Conservation (phyloP, 2,329 filamentous ascomycete species). For the Trichoderma sp. region DNA sequence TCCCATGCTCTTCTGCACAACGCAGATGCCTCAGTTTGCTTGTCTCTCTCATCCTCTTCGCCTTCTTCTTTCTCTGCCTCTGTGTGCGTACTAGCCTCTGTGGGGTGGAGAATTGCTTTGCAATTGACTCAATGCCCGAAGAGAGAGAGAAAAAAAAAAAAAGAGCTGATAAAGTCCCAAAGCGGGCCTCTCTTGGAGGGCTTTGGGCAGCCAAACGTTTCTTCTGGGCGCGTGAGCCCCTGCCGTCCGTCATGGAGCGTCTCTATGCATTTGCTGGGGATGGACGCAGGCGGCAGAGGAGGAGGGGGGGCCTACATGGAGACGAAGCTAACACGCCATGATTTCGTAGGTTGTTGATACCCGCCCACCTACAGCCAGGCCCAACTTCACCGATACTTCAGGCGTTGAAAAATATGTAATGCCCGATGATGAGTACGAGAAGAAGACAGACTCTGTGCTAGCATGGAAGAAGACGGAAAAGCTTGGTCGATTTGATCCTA, state of each 20-base stretch:
- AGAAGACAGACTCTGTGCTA: conserved; percentile 82
- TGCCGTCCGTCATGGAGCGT: not conserved
- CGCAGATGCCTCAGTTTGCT: conserved; percentile 27
- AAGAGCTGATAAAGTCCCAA: conserved; percentile 17
- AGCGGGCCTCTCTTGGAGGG: conserved; percentile 2
- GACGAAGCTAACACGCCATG: conserved; percentile 36
- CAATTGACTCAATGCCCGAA: conserved; percentile 8
- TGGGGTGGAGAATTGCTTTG: not conserved
- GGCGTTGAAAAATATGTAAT: conserved; percentile 88
- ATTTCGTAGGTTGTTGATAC: conserved; percentile 70
- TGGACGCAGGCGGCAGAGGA: conserved; percentile 15
- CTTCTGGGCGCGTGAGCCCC: conserved; percentile 9
- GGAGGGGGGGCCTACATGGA: conserved; percentile 12
- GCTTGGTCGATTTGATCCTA: conserved; percentile 92
- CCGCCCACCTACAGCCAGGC: conserved; percentile 71
- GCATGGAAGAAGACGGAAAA: conserved; percentile 96
- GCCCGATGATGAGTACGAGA: conserved; percentile 82
- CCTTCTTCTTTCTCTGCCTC: not conserved
- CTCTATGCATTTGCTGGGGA: conserved; percentile 21
- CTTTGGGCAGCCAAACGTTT: conserved; percentile 23
- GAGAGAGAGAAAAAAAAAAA: not conserved
- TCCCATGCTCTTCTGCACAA: conserved; percentile 6
- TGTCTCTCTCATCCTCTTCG: not conserved
- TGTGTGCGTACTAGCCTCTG: not conserved
- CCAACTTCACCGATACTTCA: conserved; percentile 79